phyloP scores from a whole-genome alignment of 495 filamentous ascomycete species.

The Bryoglossum gracile region DNA sequence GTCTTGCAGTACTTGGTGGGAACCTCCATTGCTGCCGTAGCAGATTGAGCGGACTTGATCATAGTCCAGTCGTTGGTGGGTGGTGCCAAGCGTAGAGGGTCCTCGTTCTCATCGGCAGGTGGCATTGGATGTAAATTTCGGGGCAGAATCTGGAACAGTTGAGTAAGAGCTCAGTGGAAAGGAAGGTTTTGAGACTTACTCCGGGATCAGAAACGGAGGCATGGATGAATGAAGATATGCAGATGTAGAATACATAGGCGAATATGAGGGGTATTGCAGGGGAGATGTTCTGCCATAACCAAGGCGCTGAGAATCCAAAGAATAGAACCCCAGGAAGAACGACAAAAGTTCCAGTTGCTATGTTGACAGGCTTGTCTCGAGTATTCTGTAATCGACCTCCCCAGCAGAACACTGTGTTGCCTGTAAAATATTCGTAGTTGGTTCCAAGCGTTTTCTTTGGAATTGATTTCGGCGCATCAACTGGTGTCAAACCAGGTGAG shows the following conservation, averaged over 20 bases:
- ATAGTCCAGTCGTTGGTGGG: conserved; percentile 86
- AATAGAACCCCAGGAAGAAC: conserved; percentile 73
- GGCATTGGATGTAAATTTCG: conserved; percentile 64
- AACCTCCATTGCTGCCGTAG: conserved; percentile 84
- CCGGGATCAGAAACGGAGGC: conserved; percentile 88
- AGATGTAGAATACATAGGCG: conserved; percentile 82
- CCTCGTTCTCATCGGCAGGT: conserved; percentile 52
- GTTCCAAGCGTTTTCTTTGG: conserved; percentile 39
- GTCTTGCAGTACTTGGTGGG: conserved; percentile 97
- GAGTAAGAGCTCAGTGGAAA: conserved; percentile 14
- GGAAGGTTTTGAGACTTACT: conserved; percentile 45
- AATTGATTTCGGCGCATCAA: conserved; percentile 10
- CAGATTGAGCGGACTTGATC: conserved; percentile 63
- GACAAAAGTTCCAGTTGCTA: conserved; percentile 74
- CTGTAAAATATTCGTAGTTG: conserved; percentile 87
- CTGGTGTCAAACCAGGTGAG: conserved; percentile 52
- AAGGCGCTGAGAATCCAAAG: conserved; percentile 80
- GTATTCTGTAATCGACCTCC: conserved; percentile 85
- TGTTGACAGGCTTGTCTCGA: conserved; percentile 81
- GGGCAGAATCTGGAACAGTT: conserved; percentile 59
- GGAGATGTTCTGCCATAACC: conserved; percentile 84
- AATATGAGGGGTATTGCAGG: conserved; percentile 88
- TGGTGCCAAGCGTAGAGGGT: conserved; percentile 73
- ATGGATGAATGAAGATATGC: conserved; percentile 87
- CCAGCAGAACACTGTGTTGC: conserved; percentile 84